Conservation (phyloP, 495 filamentous ascomycete species). For the Entonaema liquescens region DNA sequence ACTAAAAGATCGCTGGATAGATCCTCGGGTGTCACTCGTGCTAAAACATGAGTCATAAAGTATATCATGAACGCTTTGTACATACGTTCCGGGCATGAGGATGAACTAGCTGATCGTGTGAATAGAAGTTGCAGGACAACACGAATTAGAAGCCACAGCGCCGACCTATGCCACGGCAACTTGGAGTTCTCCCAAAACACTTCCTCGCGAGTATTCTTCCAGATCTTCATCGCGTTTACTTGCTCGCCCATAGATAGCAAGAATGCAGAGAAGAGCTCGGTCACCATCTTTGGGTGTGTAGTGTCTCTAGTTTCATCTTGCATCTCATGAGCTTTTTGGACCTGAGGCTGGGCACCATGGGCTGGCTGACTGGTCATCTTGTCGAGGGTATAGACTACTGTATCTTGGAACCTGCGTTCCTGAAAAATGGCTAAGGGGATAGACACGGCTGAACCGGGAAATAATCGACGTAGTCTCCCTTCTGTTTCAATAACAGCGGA, state of each 20-base stretch:
- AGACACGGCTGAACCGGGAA: slow-evolving; percentile 60
- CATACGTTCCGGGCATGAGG: not conserved
- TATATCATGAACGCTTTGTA: slow-evolving; percentile 69
- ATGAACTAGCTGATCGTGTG: not conserved
- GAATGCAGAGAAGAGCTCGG: slow-evolving; percentile 61
- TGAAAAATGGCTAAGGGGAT: slow-evolving; percentile 48
- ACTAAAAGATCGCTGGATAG: slow-evolving; percentile 49
- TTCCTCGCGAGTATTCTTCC: slow-evolving; percentile 70
- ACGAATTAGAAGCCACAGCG: slow-evolving; percentile 68
- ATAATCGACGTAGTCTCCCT: slow-evolving; percentile 63
- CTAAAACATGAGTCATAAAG: slow-evolving; percentile 56
- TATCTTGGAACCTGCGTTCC: slow-evolving; percentile 47
- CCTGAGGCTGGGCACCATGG: slow-evolving; percentile 49
- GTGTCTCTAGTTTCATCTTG: slow-evolving; percentile 64
- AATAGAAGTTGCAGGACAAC: slow-evolving; percentile 59
- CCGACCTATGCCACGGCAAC: slow-evolving; percentile 64
- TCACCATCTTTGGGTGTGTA: slow-evolving; percentile 61
- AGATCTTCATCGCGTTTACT: slow-evolving; percentile 46
- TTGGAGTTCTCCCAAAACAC: slow-evolving; percentile 57
- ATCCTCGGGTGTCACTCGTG: slow-evolving; percentile 20
- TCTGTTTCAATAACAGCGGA: slow-evolving; percentile 53
- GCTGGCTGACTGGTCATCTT: slow-evolving; percentile 55
- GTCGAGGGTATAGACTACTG: slow-evolving; percentile 53
- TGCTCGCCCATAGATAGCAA: slow-evolving; percentile 55
- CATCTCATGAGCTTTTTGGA: slow-evolving; percentile 50